These are phyloP conservation scores for Stenocarpella maydis DNA, from an alignment of 2,329 filamentous ascomycete species.

Conservation along the genomic window DNA sequence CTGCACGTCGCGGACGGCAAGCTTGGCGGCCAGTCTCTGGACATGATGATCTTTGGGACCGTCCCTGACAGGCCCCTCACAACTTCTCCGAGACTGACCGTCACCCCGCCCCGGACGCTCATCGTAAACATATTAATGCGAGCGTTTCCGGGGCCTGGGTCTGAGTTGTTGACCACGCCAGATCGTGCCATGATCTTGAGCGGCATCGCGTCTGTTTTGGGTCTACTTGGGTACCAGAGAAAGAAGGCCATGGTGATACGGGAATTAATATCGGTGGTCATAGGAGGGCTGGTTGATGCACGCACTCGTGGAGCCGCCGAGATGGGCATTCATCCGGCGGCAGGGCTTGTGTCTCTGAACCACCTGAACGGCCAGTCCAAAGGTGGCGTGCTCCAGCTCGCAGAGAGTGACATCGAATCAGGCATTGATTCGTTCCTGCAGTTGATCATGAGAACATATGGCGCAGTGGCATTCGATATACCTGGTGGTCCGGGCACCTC, in stretches of 20 bases:
- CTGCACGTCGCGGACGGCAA: slow-evolving; percentile 72
- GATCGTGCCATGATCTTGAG: slow-evolving; percentile 83
- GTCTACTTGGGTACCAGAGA: slow-evolving; percentile 78
- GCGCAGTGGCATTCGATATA: slow-evolving; percentile 63
- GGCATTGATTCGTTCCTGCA: slow-evolving; percentile 72
- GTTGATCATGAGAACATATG: slow-evolving; percentile 69
- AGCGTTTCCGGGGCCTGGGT: slow-evolving; percentile 73
- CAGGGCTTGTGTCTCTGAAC: slow-evolving; percentile 79
- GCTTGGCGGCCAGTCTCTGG: slow-evolving; percentile 67
- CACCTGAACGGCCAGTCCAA: slow-evolving; percentile 57
- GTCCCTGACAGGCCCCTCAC: slow-evolving; percentile 59
- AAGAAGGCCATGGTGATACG: slow-evolving; percentile 92
- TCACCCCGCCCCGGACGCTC: slow-evolving; percentile 66
- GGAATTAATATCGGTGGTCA: slow-evolving; percentile 83
- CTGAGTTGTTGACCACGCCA: slow-evolving; percentile 73
- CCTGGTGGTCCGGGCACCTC: slow-evolving; percentile 40
- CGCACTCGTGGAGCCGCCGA: slow-evolving; percentile 94
- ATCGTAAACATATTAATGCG: slow-evolving; percentile 73
- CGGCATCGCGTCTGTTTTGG: slow-evolving; percentile 87
- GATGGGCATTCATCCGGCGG: slow-evolving; percentile 92
- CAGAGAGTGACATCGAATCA: slow-evolving; percentile 70
- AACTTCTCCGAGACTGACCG: slow-evolving; percentile 63
- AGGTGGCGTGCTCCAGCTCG: slow-evolving; percentile 66
- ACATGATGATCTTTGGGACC: slow-evolving; percentile 71
- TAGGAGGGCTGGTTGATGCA: slow-evolving; percentile 87